Base-by-base conservation (phyloP, 257 asterid species). In the Osmanthus fragrans region DNA sequence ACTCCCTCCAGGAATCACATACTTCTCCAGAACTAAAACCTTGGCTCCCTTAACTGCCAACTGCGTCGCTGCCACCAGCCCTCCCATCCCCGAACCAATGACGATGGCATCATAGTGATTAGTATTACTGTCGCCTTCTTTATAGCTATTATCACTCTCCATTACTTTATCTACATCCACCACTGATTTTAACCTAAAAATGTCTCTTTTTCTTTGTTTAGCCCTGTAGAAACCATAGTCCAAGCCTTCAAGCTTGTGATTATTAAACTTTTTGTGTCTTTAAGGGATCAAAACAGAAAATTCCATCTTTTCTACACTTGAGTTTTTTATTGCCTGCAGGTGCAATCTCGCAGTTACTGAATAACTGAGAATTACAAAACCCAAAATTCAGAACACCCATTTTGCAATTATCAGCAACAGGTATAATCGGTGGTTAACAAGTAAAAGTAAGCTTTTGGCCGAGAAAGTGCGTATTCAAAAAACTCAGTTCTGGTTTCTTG, bases 1-100 rank as follows among this genome's bases (percentile, higher is more conserved):
- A 88, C 99, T 96, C 49, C 98, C 99, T 5, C 99, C 99, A 73
- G 98, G 99, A 82, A 96, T 92, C 56, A 96, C 96, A 83, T 96
- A 93, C 87, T 93, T 96, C 90, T 96, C 99, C 74, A 96, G 58
- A 33, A 92, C 98, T 84, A 96, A 87, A 76, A 96, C 96, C 85
- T 89, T 88, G 12, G 94, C 98, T 42, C 99, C 98, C 86, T 92
- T 93, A 15, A 96, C 97, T 0, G 99, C 99, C 76, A 96, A 86
- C 87, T 96, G 99, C 0, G 99, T 92, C 15, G 94, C 97, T 18
- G 98, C 97, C 77, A 96, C 99, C 71, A 96, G 83, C n/a, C 98
- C 99, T 30, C 98, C 99, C 27, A 92, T 85, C 67, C 98, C 99
- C 6, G 99, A 96, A 19, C 99, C 99, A 69, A 96, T 86, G 37